Conservation (phyloP, 1,284 basidiomycete genomes). For the Cutaneotrichosporon mucoides region DNA sequence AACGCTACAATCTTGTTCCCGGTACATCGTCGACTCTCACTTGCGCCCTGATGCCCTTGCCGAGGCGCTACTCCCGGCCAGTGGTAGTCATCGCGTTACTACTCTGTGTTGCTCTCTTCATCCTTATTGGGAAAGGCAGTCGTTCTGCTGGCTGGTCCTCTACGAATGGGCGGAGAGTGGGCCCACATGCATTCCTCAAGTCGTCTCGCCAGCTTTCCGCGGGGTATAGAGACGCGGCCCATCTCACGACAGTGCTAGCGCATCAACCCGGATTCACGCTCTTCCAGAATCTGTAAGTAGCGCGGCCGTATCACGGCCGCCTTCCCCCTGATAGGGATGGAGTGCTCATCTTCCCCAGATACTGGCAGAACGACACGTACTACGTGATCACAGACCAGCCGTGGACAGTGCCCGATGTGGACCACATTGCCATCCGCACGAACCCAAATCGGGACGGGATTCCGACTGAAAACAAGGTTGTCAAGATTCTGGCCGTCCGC, state of each 20-base stretch:
- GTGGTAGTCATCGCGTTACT: too few species aligned
- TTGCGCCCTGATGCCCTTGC: too few species aligned
- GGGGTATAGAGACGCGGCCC: background rate
- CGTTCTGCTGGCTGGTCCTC: too few species aligned
- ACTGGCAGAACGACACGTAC: conserved; percentile 32
- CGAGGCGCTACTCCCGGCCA: too few species aligned
- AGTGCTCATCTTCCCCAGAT: conserved; percentile 13
- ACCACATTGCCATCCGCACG: conserved; percentile 28
- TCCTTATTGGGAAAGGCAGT: too few species aligned
- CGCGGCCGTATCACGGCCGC: background rate
- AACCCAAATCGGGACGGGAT: conserved; percentile 22
- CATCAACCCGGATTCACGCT: conserved; percentile 32
- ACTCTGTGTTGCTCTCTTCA: too few species aligned
- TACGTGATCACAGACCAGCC: conserved; percentile 49
- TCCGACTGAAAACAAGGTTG: conserved; percentile 1
- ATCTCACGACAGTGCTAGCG: conserved; percentile 22
- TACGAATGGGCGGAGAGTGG: too few species aligned
- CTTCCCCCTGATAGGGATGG: background rate
- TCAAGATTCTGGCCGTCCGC: conserved; percentile 19
- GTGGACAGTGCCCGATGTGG: conserved; percentile 57
- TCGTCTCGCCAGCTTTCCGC: too few species aligned
- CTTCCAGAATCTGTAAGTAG: conserved; percentile 29
- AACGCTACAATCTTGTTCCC: too few species aligned
- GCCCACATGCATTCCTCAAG: background rate
- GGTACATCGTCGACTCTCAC: too few species aligned